Evolutionary conservation across 441 rosid species (phyloP).

Genomic region (Brassica hybrid): DNA sequence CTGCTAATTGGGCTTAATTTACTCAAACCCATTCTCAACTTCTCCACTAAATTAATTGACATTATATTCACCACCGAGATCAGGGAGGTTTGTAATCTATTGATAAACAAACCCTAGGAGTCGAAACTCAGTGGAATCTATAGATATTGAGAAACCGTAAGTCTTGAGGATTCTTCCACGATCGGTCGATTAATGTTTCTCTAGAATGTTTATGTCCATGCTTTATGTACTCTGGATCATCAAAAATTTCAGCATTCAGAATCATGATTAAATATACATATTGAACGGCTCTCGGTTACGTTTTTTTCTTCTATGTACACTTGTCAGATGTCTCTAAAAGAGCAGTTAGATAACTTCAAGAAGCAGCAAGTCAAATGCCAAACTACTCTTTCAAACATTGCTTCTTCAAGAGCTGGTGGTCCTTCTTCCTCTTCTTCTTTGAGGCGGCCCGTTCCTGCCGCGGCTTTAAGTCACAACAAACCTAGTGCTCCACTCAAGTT

Average conservation of each 20-base stretch:
- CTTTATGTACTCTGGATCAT: not conserved
- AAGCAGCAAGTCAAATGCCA: constrained; percentile 81
- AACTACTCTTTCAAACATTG: constrained; percentile 60
- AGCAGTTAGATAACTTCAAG: constrained; percentile 62
- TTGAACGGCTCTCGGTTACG: not conserved
- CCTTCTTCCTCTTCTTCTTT: constrained; percentile 42
- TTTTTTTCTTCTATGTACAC: not conserved
- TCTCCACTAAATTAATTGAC: not conserved
- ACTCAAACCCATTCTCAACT: not conserved
- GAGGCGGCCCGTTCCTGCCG: constrained; percentile 45
- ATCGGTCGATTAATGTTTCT: not conserved
- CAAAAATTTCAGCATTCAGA: not conserved
- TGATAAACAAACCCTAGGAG: not conserved
- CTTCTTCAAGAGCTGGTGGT: constrained; percentile 52
- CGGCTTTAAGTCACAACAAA: constrained; percentile 47
- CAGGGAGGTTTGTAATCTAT: not conserved
- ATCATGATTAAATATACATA: not conserved
- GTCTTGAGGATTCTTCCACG: not conserved
- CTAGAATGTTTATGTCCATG: not conserved
- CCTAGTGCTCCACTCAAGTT: constrained; percentile 64
- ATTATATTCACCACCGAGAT: not conserved
- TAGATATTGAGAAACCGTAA: not conserved
- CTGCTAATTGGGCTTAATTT: not conserved
- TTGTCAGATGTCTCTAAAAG: constrained; percentile 67
- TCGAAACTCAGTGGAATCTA: not conserved